Conservation (phyloP, 2,329 filamentous ascomycete genomes). For the Cadophora luteo-olivacea region DNA sequence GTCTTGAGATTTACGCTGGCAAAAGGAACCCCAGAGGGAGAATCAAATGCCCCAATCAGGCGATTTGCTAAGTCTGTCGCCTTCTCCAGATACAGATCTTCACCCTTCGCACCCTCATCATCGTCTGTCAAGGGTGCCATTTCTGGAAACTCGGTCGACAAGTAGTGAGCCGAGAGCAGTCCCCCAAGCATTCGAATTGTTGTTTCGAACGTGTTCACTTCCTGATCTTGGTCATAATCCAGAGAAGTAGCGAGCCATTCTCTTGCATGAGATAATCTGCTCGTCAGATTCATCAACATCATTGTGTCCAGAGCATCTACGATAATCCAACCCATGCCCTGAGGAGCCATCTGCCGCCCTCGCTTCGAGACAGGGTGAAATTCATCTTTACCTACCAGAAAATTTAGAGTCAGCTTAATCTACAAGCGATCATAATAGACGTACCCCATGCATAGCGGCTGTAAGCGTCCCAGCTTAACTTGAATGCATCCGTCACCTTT, state of each 20-base stretch:
- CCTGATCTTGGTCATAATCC: conserved; percentile 89
- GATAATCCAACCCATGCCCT: conserved; percentile 97
- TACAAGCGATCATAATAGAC: conserved; percentile 15
- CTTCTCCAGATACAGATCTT: conserved; percentile 95
- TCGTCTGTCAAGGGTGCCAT: conserved; percentile 77
- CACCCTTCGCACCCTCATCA: conserved; percentile 74
- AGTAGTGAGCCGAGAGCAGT: conserved; percentile 89
- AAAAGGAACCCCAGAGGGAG: conserved; percentile 83
- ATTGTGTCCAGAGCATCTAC: conserved; percentile 94
- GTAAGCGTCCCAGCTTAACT: conserved; percentile 91
- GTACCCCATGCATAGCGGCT: conserved; percentile 92
- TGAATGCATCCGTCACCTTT: conserved; percentile 86
- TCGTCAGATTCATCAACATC: conserved; percentile 98
- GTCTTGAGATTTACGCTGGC: conserved; percentile 89
- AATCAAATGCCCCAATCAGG: conserved; percentile 86
- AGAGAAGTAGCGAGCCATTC: conserved; percentile 86
- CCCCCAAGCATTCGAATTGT: conserved; percentile 98
- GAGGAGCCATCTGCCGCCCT: conserved; percentile 82
- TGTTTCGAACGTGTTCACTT: conserved; percentile 97
- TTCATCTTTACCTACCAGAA: conserved; percentile 73
- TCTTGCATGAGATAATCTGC: conserved; percentile 80
- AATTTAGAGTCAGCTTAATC: conserved; percentile 42
- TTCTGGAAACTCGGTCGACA: conserved; percentile 83
- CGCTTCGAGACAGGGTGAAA: conserved; percentile 84
- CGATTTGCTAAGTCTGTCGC: conserved; percentile 91